Conservation (phyloP, 2,329 filamentous ascomycete species). For the Claviceps sp. region DNA sequence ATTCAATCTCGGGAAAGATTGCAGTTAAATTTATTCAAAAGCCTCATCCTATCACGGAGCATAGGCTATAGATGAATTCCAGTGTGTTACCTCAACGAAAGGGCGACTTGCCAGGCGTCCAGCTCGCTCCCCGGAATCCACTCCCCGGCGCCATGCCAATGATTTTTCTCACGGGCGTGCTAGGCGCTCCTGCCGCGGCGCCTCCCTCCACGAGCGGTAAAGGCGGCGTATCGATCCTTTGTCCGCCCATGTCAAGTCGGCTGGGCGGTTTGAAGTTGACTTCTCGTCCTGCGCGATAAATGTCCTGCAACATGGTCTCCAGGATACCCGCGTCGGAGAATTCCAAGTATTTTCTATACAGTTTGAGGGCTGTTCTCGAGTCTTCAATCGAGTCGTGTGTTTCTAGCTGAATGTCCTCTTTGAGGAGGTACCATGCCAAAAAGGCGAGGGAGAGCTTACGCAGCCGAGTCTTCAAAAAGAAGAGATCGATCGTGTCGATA, state of each 20-base stretch:
- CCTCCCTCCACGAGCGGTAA: conserved; percentile 21
- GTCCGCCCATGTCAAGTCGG: conserved; percentile 29
- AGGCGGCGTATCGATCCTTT: conserved; percentile 42
- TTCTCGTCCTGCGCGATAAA: conserved; percentile 48
- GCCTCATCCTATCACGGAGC: too few relatives aligned
- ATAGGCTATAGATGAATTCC: too few relatives aligned
- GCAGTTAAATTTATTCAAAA: too few relatives aligned
- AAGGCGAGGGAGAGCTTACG: conserved; percentile 88
- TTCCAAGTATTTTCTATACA: conserved; percentile 83
- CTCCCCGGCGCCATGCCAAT: conserved; percentile 19
- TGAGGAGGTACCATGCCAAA: conserved; percentile 78
- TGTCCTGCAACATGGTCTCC: conserved; percentile 72
- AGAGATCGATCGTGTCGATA: conserved; percentile 87
- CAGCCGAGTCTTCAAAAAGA: conserved; percentile 66
- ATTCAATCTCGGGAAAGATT: too few relatives aligned
- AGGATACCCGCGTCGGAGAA: conserved; percentile 76
- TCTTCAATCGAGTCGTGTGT: conserved; percentile 95
- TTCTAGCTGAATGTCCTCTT: conserved; percentile 85
- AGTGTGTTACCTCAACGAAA: conserved; percentile 11
- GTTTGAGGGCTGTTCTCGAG: conserved; percentile 73
- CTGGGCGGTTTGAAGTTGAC: conserved; percentile 38
- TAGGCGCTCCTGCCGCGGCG: conserved; percentile 20
- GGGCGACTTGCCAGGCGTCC: conserved; percentile 34
- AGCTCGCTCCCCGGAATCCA: conserved; percentile 25
- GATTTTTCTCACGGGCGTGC: conserved; percentile 33